Evolutionary conservation across 371 early-diverging fungal genomes (phyloP).

Genomic region (Entomophthora muscae): DNA sequence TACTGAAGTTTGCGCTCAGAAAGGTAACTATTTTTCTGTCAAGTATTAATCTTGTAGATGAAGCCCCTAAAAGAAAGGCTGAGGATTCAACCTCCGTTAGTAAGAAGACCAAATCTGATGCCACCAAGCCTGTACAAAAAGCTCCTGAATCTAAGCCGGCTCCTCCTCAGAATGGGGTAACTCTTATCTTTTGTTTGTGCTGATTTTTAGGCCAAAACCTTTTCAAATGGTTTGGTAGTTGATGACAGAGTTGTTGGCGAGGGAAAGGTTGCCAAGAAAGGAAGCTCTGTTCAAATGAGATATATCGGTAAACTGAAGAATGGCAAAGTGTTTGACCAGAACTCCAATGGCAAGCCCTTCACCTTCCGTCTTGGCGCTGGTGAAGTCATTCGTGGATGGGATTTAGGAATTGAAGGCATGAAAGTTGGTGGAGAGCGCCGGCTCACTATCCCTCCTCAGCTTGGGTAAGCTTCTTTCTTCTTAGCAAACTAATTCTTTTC

Average conservation of each 20-base stretch:
- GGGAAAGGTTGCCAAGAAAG: constrained; percentile 2
- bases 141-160: not conserved
- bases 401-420: constrained; percentile 78
- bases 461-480: constrained; percentile 15
- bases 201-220: not conserved
- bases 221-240: constrained; percentile 5
- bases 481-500: constrained; percentile 11
- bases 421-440: constrained; percentile 76
- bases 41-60: not conserved
- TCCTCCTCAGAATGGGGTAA: not conserved
- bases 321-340: constrained; percentile 90
- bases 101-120: not conserved
- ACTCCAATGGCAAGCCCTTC: constrained; percentile 80
- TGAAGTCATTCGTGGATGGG: constrained; percentile 94
- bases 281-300: not conserved
- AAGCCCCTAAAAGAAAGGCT: not conserved
- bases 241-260: not conserved
- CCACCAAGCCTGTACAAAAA: not conserved
- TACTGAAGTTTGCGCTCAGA: not conserved
- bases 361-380: constrained; percentile 68
- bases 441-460: constrained; percentile 68
- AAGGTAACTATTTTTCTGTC: not conserved
- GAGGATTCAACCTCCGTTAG: not conserved
- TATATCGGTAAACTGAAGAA: constrained; percentile 29
- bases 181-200: not conserved